phyloP scores from a whole-genome alignment of 495 filamentous ascomycete species.

The Polyplosphaeria fusca region DNA sequence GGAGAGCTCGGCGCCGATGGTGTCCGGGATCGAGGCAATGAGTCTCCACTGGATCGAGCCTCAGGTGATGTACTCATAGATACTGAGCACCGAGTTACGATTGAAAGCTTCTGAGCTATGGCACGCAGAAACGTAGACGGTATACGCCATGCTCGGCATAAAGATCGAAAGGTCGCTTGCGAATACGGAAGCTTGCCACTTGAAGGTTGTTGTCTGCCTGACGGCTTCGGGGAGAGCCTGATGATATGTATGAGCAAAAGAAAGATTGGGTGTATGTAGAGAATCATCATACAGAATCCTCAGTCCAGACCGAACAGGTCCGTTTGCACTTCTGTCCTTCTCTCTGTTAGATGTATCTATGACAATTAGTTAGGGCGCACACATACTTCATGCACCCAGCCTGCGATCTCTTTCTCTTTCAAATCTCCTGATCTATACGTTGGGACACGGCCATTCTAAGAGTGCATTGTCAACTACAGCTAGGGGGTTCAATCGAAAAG shows the following conservation, averaged over 20 bases:
- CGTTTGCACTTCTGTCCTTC: constrained; percentile 2
- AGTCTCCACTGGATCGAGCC: too few relatives aligned
- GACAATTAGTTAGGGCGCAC: not conserved
- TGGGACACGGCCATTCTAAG: not conserved
- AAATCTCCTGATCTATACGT: constrained; percentile 14
- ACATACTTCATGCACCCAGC: constrained; percentile 20
- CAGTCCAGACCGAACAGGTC: constrained; percentile 7
- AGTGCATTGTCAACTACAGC: too few relatives aligned
- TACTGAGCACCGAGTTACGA: constrained; percentile 13
- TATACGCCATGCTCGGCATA: constrained; percentile 12
- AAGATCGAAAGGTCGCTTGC: not conserved
- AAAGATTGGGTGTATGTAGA: too few relatives aligned
- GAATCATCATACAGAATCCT: too few relatives aligned
- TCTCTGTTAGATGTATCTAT: not conserved
- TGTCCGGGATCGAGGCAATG: too few relatives aligned
- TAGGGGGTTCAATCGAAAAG: not conserved
- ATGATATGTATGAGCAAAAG: too few relatives aligned
- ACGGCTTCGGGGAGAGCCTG: constrained; percentile 16
- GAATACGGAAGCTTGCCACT: constrained; percentile 19
- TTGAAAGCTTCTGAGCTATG: constrained; percentile 12
- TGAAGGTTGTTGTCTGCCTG: constrained; percentile 16
- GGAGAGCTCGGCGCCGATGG: not conserved
- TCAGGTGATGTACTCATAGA: not conserved
- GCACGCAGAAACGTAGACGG: constrained; percentile 12
- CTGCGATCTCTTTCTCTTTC: constrained; percentile 17